Evolutionary conservation across 768 basidiomycete genomes (phyloP), one percentile per base, ranked within the genome.

Genomic region (Tylopilus vinaceipallidus): DNA sequence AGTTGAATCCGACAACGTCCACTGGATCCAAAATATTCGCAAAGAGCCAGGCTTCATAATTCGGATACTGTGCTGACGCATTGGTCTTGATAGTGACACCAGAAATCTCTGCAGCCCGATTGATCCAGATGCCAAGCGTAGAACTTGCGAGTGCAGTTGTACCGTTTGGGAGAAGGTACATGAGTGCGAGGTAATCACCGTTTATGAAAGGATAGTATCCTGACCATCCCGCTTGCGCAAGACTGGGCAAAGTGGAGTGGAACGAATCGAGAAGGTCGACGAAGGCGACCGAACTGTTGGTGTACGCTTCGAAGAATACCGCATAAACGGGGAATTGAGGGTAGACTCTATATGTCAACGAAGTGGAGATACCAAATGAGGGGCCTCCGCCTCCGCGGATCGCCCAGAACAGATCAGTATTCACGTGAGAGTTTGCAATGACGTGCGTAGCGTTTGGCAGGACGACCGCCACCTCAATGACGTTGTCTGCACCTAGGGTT

Each of bases 351-450:
- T 77, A 77, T 1, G 75, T 76, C 10, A 69, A 71, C 1, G 73
- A 73, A 8, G 71, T 70, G 26, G 77, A 64, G 24, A 78, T 65
- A n/a, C 73, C 77, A 46, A 62, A 48, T 9, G 34, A 38, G 12
- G 34, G 34, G 10, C 46, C 46, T 14, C 46, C 46, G 19, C 46
- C 46, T 3, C 46, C 46, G 16, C 46, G 46, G n/a, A 48, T 55
- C 0, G 79, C 79, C 73, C 75, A 80, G 61, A 75, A 80, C 3
- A 81, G 66, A 47, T 79, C 75, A 5, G 63, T n/a, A 54, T 78
- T 66, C 26, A 65, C 58, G 53, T 69, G 65, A 0, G 58, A 49
- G 54, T 79, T 79, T 9, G 27, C 41, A 19, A 27, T 42, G n/a
- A 42, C 41, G n/a, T 29, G 27, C 4, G 41, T 42, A 30, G n/a